Conservation (phyloP, 495 filamentous ascomycete genomes). For the Hyaloscypha variabilis region DNA sequence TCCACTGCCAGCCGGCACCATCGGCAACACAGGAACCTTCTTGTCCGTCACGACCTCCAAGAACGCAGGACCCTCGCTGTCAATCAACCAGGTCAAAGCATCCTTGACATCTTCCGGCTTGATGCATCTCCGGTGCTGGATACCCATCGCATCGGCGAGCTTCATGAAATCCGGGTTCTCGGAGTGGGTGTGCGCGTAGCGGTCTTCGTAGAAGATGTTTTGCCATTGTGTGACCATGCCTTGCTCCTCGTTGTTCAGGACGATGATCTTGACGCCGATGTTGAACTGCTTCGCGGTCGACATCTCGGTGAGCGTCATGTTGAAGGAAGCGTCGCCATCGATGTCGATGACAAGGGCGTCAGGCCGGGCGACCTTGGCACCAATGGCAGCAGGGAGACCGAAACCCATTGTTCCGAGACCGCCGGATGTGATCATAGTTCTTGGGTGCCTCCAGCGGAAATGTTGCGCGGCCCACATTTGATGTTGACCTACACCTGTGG, state of each 20-base stretch:
- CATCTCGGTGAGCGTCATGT: slow-evolving; percentile 93
- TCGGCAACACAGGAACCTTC: slow-evolving; percentile 97
- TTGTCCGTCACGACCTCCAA: slow-evolving; percentile 68
- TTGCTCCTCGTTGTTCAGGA: slow-evolving; percentile 96
- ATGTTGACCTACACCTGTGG: slow-evolving; percentile 93
- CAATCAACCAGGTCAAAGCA: slow-evolving; percentile 86
- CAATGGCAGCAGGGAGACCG: slow-evolving; percentile 90
- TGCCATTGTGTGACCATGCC: slow-evolving; percentile 99
- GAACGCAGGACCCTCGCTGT: slow-evolving; percentile 76
- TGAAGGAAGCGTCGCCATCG: slow-evolving; percentile 95
- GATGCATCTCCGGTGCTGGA: slow-evolving; percentile 65
- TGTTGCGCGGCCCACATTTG: slow-evolving; percentile 98
- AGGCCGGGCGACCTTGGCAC: slow-evolving; percentile 87
- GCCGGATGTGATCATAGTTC: slow-evolving; percentile 89
- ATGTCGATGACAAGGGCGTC: slow-evolving; percentile 90
- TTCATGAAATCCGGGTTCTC: slow-evolving; percentile 88
- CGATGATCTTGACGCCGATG: slow-evolving; percentile 88
- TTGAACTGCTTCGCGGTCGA: slow-evolving; percentile 90
- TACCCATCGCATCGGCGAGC: slow-evolving; percentile 80
- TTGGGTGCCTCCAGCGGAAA: slow-evolving; percentile 85
- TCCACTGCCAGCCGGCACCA: slow-evolving; percentile 87
- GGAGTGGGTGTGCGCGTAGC: slow-evolving; percentile 91
- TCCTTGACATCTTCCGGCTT: slow-evolving; percentile 73
- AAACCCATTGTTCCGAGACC: slow-evolving; percentile 96
- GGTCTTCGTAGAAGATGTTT: slow-evolving; percentile 88